Conservation (phyloP, 2,329 filamentous ascomycete genomes). For the Aspergillus spinulosporus region DNA sequence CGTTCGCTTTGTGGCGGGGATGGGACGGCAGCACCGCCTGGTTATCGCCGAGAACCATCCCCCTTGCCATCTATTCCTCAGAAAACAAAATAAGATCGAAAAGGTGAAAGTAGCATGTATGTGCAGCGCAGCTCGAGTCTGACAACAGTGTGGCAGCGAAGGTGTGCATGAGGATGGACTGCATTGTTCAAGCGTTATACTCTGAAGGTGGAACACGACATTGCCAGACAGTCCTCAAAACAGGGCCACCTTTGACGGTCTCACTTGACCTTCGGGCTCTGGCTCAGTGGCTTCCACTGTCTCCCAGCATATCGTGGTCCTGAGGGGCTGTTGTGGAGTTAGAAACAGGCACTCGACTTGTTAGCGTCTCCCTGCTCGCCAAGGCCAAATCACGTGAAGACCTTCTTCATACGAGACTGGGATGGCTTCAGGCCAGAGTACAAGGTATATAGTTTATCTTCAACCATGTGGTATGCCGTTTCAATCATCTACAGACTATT, state of each 20-base stretch:
- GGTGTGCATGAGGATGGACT: neutral
- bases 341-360: neutral
- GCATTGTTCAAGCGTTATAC: neutral
- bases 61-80: neutral
- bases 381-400: neutral
- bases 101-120: neutral
- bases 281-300: neutral
- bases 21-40: slow-evolving; percentile 1
- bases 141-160: neutral
- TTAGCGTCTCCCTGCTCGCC: neutral
- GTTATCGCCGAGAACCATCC: neutral
- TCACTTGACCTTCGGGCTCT: neutral
- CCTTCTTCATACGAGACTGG: neutral
- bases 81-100: neutral
- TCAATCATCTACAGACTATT: too few relatives aligned
- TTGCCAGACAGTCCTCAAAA: neutral
- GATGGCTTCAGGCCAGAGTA: neutral
- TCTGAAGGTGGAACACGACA: neutral
- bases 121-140: slow-evolving; percentile 1
- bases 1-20: neutral
- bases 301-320: neutral
- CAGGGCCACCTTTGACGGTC: neutral
- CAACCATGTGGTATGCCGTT: too few relatives aligned
- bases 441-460: too few relatives aligned
- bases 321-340: neutral